These are phyloP conservation scores for Candida michaelii DNA, from an alignment of 805 yeast genomes.

Conservation along the genomic window DNA sequence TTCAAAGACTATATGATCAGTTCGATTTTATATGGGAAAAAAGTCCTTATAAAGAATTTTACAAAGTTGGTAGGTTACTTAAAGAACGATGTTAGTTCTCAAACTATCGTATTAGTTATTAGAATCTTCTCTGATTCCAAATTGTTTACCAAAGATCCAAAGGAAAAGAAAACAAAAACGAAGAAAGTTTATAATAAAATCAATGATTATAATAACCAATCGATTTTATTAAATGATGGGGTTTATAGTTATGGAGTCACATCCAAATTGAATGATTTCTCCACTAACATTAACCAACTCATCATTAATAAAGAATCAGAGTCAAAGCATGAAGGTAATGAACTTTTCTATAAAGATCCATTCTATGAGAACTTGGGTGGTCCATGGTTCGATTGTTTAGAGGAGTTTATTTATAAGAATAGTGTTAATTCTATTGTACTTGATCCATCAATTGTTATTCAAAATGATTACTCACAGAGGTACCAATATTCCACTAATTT, in stretches of 20 bases:
- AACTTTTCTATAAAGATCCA: constrained; percentile 15
- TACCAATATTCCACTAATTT: constrained; percentile 27
- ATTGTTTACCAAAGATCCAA: constrained; percentile 23
- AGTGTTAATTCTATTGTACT: constrained; percentile 28
- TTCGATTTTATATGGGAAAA: constrained; percentile 37
- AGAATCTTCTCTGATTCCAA: constrained; percentile 39
- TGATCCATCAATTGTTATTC: constrained; percentile 31
- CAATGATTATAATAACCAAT: constrained; percentile 23
- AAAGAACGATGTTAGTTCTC: constrained; percentile 42
- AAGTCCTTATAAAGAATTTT: constrained; percentile 36
- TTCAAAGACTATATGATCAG: constrained; percentile 29
- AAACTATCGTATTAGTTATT: constrained; percentile 39
- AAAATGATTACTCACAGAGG: constrained; percentile 24
- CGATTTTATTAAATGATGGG: constrained; percentile 44
- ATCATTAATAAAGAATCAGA: constrained; percentile 1
- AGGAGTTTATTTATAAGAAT: constrained; percentile 20
- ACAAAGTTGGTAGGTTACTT: constrained; percentile 29
- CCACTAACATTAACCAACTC: constrained; percentile 27
- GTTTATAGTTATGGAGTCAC: constrained; percentile 55
- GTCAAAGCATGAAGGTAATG: background rate
- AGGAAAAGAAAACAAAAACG: constrained; percentile 16
- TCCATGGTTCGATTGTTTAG: constrained; percentile 23
- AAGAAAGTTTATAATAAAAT: constrained; percentile 22
- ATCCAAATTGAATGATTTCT: constrained; percentile 39
- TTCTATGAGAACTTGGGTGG: constrained; percentile 13